Evolutionary conservation across 768 basidiomycete species (phyloP).

Genomic region (Chlorophyllum brunneum): DNA sequence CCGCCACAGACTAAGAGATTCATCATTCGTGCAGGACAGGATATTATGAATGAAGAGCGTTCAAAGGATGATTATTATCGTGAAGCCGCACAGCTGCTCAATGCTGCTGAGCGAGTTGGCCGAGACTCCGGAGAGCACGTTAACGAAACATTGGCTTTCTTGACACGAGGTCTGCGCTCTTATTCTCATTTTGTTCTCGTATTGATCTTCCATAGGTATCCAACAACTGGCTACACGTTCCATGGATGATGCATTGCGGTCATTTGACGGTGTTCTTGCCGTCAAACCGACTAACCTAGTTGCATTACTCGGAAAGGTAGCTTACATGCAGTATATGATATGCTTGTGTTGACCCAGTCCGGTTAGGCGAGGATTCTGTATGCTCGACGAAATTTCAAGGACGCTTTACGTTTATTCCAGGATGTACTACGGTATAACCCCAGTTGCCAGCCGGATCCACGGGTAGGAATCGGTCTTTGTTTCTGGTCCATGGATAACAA

Average conservation of each 20-base stretch:
- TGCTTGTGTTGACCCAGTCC: slow-evolving; percentile 8
- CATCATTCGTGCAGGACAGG: slow-evolving; percentile 46
- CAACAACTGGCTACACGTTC: slow-evolving; percentile 76
- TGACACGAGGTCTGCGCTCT: slow-evolving; percentile 57
- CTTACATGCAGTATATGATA: slow-evolving; percentile 5
- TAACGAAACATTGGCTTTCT: slow-evolving; percentile 52
- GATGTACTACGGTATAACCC: slow-evolving; percentile 77
- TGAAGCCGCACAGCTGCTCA: slow-evolving; percentile 68
- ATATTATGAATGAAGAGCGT: slow-evolving; percentile 53
- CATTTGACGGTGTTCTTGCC: slow-evolving; percentile 76
- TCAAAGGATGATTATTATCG: slow-evolving; percentile 65
- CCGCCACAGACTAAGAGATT: not conserved
- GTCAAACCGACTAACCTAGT: slow-evolving; percentile 84
- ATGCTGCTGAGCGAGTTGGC: slow-evolving; percentile 51
- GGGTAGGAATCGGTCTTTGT: slow-evolving; percentile 94
- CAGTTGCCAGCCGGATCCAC: slow-evolving; percentile 82
- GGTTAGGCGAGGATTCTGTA: slow-evolving; percentile 80
- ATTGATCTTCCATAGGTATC: slow-evolving; percentile 49
- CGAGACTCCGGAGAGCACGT: slow-evolving; percentile 58
- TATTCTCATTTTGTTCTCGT: not conserved
- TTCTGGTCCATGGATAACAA: slow-evolving; percentile 87
- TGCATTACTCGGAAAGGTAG: slow-evolving; percentile 82
- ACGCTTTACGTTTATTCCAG: slow-evolving; percentile 84
- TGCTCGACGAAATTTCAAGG: slow-evolving; percentile 68
- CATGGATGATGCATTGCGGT: slow-evolving; percentile 77